Evolutionary conservation across 495 filamentous ascomycete genomes (phyloP), one percentile per base, ranked within the genome.

Genomic region (Alectoria sarmentosa): DNA sequence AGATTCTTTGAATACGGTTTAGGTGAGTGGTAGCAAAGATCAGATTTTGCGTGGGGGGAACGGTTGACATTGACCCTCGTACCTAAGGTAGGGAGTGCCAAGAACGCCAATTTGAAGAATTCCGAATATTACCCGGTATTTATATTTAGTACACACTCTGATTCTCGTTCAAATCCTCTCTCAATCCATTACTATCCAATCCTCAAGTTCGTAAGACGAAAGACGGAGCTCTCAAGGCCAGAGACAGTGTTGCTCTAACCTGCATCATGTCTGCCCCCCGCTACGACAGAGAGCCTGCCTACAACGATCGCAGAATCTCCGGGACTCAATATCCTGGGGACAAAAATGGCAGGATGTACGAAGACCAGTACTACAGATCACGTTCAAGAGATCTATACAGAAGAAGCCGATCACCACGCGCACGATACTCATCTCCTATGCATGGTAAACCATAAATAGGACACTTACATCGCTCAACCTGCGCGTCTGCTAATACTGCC

Each of bases 291-390:
- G 68, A 66, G 30, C 60, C 54, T 19, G 38, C 63, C 28, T 69
- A 71, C 23, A 60, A 70, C 26, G 48, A 64, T 21, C 65, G 72
- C 30, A 60, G 75, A 65, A 70, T 73, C 1, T 74, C 72, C 36
- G 72, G 55, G 32, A 23, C 70, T 38, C 72, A 66, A 21, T 39
- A 71, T 59, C 72, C 72, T 30, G 71, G 75, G 61, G 75, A 80
- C 44, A 72, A 76, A 36, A 76, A 82, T 42, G 77, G 73, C 59
- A 73, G 76, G 54, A 79, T 82, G 76, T 82, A 83, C 66, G 79
- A 81, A 65, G 81, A 83, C 67, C 74, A 69, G 62, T 73, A 76
- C 60, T 61, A 69, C 19, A 65, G 73, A 65, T 63, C 66, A 63
- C 69, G 70, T 61, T 75, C 74, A 65, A 78, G 71, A 67, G 72